Percentiles rank a stretch among this genome's conserved stretches.
Evolutionary conservation across 106 monocot species (phyloP).

Genomic region (Allium sativum): DNA sequence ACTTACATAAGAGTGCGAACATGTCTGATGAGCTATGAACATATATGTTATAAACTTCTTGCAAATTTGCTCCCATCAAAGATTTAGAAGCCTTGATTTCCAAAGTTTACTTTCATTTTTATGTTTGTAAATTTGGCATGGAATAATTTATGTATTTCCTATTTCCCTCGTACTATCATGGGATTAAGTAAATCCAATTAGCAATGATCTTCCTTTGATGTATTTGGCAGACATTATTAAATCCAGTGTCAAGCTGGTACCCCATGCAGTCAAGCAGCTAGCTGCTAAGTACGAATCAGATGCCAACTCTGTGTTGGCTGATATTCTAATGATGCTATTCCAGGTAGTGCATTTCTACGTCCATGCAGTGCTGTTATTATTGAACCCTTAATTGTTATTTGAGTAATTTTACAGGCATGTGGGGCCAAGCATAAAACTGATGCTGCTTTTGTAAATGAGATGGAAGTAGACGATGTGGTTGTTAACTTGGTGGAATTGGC

Average conservation of each 20-base stretch:
- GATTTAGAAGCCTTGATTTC: no score
- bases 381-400: not conserved
- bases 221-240: slow-evolving; percentile 62
- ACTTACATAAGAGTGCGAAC: no score
- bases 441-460: slow-evolving; percentile 50
- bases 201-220: not conserved
- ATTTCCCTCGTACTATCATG: no score
- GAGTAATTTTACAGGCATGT: slow-evolving; percentile 50
- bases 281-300: slow-evolving; percentile 80
- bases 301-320: slow-evolving; percentile 51
- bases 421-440: slow-evolving; percentile 80
- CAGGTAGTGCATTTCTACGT: slow-evolving; percentile 49
- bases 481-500: slow-evolving; percentile 70
- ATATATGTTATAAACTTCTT: no score
- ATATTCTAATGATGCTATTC: slow-evolving; percentile 77
- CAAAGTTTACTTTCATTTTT: no score
- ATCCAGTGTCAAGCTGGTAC: slow-evolving; percentile 46
- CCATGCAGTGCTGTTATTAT: slow-evolving; percentile 2
- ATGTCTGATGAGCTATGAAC: no score
- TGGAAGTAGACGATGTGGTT: slow-evolving; percentile 79
- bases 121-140: no score
- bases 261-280: slow-evolving; percentile 59
- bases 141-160: no score
- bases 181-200: no score
- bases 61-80: no score